Base-by-base conservation (phyloP, 805 yeast species). In the Suhomyces vadensis region DNA sequence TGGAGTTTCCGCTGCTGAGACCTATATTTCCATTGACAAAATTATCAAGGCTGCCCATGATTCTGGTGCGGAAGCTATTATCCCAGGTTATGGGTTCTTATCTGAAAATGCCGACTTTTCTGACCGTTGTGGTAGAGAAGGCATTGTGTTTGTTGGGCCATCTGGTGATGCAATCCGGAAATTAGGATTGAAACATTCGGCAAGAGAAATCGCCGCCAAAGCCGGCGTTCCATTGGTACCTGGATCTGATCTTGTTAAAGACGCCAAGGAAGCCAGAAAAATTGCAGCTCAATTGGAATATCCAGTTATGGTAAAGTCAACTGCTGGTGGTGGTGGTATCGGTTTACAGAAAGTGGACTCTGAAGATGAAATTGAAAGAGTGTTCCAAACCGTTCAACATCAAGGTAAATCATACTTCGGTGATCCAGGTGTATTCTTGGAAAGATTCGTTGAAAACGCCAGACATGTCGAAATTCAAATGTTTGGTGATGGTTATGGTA, bases 281-380 rank as follows among this genome's bases (percentile, higher is more conserved):
- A 78, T 84, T 50, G 98, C 97, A 11, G 82, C 79, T 13, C 69
- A 78, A 55, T 72, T 92, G 40, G 86, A 78, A 45, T 94, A 88
- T 57, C 98, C 98, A 22, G 81, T 92, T 25, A 92, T 92, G 98
- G 87, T 94, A 40, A 92, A 92, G 67, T 86, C 96, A 20, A 94
- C 99, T 49, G 98, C 98, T 20, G 99, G 99, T 63, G 99, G 99
- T 60, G 99, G 99, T 67, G 99, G 99, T 69, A 92, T 92, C 59
- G 99, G 99, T 52, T 73, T 92, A 55, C 97, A 92, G 65, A 87
- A 90, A 61, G 97, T 91, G 47, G 96, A 91, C 58, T 76, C 82
- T 26, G 87, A 79, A 53, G 81, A 64, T 14, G 97, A 94, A 48
- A 82, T 94, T 51, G 87, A 82, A 67, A 71, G 85, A 49, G 95